Base-by-base conservation (phyloP, 2,329 filamentous ascomycete genomes). In the Boeremia exigua region DNA sequence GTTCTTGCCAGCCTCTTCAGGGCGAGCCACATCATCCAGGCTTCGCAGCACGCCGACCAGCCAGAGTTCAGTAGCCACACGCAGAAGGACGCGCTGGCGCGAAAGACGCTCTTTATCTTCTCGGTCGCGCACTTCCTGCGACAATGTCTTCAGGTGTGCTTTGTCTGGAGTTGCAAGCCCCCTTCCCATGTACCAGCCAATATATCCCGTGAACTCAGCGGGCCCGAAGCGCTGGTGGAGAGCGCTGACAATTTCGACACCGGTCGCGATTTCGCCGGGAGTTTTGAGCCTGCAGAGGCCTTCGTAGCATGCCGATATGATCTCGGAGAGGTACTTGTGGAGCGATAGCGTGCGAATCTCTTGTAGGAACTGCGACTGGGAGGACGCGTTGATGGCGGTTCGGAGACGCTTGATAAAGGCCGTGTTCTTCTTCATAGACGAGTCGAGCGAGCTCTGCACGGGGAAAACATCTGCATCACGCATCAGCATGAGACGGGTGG, bases 321-420 rank as follows among this genome's bases (percentile, higher is more conserved):
- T 96, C 78, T 98, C 94, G 65, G 94, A 97, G 14, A 98, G 86
- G 77, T 98, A 98, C 75, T 96, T 97, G 82, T 94, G 91, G 46
- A 98, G 84, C 65, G 93, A 97, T 27, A 98, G 83, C 25, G 91
- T 90, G 68, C 90, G 88, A 68, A 96, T 93, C 73, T 98, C 94
- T 74, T 94, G 87, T 43, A 96, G 80, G 77, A 98, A 96, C 56
- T 92, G 95, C 63, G 85, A 82, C 50, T 93, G 86, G 51, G 90
- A 91, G 53, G 92, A 83, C 44, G 91, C 80, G 61, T 90, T 93
- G 61, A 98, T 88, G 57, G 92, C 91, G 55, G 94, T 97, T 67
- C 94, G 91, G 52, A 98, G 83, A 70, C 94, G 91, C 79, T 96
- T 97, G 73, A 98, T 98, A 76, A 98, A 97, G 63, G 93, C 92